Conservation (phyloP, 139 green algal species). For the Dunaliella primolecta region DNA sequence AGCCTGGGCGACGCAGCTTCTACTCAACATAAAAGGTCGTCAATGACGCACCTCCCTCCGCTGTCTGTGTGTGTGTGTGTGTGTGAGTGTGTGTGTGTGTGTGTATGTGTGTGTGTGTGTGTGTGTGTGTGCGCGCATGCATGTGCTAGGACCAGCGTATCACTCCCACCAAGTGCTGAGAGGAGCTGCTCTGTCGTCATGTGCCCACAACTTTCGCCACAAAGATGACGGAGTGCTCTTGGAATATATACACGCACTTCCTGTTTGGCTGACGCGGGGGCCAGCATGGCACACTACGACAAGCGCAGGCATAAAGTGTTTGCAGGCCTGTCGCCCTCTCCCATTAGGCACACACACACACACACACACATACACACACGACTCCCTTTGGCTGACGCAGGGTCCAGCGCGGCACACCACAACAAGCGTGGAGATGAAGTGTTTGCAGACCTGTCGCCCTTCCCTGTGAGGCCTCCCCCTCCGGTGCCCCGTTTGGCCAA, state of each 20-base stretch:
- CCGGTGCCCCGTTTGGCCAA: neutral
- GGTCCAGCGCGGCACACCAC: neutral
- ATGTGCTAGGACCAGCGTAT: too few species aligned
- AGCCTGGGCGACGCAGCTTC: too few species aligned
- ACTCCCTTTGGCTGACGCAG: too few species aligned
- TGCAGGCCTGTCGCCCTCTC: too few species aligned
- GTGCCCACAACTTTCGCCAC: neutral
- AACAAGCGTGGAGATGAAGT: neutral
- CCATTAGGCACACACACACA: neutral
- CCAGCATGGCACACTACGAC: neutral
- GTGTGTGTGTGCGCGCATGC: too few species aligned
- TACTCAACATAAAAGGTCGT: too few species aligned
- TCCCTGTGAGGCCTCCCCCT: neutral
- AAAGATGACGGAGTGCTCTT: neutral
- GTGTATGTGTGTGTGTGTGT: too few species aligned
- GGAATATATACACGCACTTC: neutral
- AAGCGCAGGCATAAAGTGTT: neutral
- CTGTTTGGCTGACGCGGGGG: neutral
- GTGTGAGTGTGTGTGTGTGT: too few species aligned
- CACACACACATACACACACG: neutral
- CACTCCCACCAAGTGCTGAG: too few species aligned
- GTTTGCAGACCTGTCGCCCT: slow-evolving; percentile 28
- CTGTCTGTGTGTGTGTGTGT: too few species aligned
- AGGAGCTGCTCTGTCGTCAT: neutral
- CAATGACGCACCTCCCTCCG: too few species aligned